Base-by-base conservation (phyloP, 1,139 yeast species). In the Sugiyamaella pinicola region DNA sequence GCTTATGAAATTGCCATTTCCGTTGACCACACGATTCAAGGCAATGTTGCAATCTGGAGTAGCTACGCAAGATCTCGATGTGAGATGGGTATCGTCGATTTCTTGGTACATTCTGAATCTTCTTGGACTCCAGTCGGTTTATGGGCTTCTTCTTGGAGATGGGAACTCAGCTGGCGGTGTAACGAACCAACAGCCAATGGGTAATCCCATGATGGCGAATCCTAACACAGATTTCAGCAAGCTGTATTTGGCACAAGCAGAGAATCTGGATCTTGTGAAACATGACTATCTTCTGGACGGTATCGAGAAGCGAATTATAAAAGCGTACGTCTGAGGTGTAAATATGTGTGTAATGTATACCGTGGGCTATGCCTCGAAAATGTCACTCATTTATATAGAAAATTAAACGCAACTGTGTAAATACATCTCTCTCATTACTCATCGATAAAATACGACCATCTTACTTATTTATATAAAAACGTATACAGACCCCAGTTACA, bases 81-180 rank as follows among this genome's bases (percentile, higher is more conserved):
- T 85, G 4, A 75, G 96, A 38, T 93, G 96, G 81, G 99, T 93
- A n/a, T 85, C 95, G 37, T 84, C 96, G 2, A 84, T 95, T 28
- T 90, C 97, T n/a, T 93, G 98, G 99, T 93, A 93, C 69, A 89
- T 93, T 69, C 87, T 93, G 53, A 88, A 90, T 55, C 80, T 90
- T 60, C 72, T 91, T 54, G 99, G 99, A 34, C 78, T 93, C 57
- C 81, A 83, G 60, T 88, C 96, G 0, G 83, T 93, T 1, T 87
- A 85, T 68, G 80, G 88, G 24, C 76, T 91, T 53, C 63, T 91
- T 17, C 78, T 88, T 66, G 85, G 84, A 3, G 85, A 80, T 58
- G 71, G 69, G 21, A 71, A 76, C 48, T 65, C 72, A 47, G 77
- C 73, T 5, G 74, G 73, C 22, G 74, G 72, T 37, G 62, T 75